phyloP scores from a whole-genome alignment of 176 grass and related monocot genomes.

The Ensete ventricosum region DNA sequence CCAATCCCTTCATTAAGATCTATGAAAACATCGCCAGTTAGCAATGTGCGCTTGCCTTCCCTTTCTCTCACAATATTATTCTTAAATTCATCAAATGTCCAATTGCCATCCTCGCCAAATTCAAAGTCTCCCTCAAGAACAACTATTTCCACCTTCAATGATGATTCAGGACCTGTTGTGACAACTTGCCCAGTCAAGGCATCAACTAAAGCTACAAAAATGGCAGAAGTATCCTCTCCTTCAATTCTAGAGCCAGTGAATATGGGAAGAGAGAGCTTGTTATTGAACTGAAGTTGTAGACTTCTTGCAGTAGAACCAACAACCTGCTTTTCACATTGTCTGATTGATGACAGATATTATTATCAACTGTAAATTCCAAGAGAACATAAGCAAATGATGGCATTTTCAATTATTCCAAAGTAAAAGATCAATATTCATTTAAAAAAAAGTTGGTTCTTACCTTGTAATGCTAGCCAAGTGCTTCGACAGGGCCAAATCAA shows the following conservation, averaged over 20 bases:
- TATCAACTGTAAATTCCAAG: conserved; percentile 15
- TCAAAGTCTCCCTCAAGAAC: conserved; percentile 94
- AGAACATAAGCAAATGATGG: neutral
- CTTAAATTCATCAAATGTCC: conserved; percentile 72
- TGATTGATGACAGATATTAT: conserved; percentile 33
- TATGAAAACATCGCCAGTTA: conserved; percentile 63
- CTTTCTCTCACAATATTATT: conserved; percentile 91
- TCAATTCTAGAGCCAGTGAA: conserved; percentile 89
- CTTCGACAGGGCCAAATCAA: conserved; percentile 72
- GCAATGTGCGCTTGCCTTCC: conserved; percentile 62
- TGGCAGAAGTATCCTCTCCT: conserved; percentile 48
- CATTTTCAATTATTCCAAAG: neutral
- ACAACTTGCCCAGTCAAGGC: conserved; percentile 38
- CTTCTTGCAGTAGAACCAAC: conserved; percentile 34
- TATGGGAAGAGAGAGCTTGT: conserved; percentile 81
- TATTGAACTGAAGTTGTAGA: conserved; percentile 71
- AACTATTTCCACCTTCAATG: conserved; percentile 71
- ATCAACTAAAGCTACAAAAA: conserved; percentile 57
- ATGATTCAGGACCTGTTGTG: conserved; percentile 29
- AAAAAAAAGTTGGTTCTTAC: conserved; percentile 21
- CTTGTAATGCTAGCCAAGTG: conserved; percentile 47
- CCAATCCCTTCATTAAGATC: conserved; percentile 48
- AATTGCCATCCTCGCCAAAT: conserved; percentile 46
- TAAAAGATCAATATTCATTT: conserved; percentile 4
- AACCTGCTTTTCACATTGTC: conserved; percentile 40